These are phyloP conservation scores for Debaryomyces sp. DNA, from an alignment of 1,139 yeast species.

Conservation along the genomic window DNA sequence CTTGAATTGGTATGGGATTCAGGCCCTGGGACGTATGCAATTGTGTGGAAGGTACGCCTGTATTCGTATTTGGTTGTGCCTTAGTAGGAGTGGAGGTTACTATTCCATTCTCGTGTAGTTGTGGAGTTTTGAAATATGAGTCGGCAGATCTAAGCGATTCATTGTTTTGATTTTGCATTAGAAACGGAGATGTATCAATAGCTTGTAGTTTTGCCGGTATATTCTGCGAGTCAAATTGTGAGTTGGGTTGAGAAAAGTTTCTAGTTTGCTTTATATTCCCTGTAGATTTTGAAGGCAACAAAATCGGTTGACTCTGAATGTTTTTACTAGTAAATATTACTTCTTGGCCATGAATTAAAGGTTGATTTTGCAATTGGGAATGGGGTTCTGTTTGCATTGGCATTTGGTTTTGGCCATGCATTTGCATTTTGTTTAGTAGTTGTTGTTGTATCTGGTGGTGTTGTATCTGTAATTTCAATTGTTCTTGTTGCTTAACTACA, in stretches of 20 bases:
- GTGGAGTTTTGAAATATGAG: background rate
- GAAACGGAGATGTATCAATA: background rate
- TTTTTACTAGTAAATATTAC: background rate
- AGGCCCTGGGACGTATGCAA: background rate
- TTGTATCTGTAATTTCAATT: conserved; percentile 8
- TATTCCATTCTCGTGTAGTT: conserved; percentile 11
- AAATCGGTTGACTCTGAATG: background rate
- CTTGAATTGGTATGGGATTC: conserved; percentile 1
- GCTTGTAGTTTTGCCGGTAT: background rate
- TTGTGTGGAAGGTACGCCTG: background rate
- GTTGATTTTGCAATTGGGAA: background rate
- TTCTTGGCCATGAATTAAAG: background rate
- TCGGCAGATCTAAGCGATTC: background rate
- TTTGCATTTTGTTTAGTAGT: background rate
- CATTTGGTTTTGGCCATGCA: conserved; percentile 4
- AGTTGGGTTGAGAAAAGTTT: conserved; percentile 1
- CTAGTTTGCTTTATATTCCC: background rate
- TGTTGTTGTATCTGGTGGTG: conserved; percentile 5
- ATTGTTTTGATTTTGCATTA: background rate
- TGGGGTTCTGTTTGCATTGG: background rate
- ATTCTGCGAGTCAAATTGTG: conserved; percentile 10
- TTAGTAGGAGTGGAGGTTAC: conserved; percentile 22
- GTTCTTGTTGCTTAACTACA: conserved; percentile 17
- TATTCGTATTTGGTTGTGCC: background rate
- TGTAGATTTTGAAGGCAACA: background rate